Base-by-base conservation (phyloP, 75 land plant species). In the Pseudotsuga menziesii region DNA sequence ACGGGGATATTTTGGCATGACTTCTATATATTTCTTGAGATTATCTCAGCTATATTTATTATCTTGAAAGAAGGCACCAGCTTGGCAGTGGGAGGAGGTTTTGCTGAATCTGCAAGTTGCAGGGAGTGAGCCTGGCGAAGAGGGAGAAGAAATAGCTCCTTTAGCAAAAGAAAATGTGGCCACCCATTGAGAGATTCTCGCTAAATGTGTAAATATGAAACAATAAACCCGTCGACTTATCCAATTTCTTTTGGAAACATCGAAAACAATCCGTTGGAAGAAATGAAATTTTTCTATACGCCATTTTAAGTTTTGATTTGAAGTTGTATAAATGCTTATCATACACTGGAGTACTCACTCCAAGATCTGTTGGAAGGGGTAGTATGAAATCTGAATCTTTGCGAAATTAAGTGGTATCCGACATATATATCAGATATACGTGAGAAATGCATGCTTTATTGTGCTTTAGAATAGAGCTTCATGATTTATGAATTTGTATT, bases 141-240 rank as follows among this genome's bases (percentile, higher is more conserved):
- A 94, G 67, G 98, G 90, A 16, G 95, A 94, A 8, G 99, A 96
- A 72, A 90, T 94, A 32, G 93, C 93, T 74, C 98, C 99, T 44
- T 80, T 87, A 55, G 91, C 95, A 27, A 83, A 86, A 82, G 92
- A 85, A 73, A 94, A 96, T 75, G 86, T 96, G 32, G 95, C 99
- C 55, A 82, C 95, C 41, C 99, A 97, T 22, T 94, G 80, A 93
- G 44, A 59, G 39, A 22, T 39, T 69, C 72, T 64, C 19, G 15
- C 19, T 32, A 16, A 29, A 64, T 64, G 41, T 32, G 20, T 16
- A 44, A 1, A 44, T 44, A 44, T 7, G 39, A 16, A 32, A 1
- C 0, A 27, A 63, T 15, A 62, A 63, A 16, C 17, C 20, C 16
- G 39, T 63, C 4, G 16, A 63, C 32, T 63, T 29, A 63, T 19